These are phyloP conservation scores for Phalaenopsis hybrid DNA, from an alignment of 116 monocot genomes.

Conservation along the genomic window DNA sequence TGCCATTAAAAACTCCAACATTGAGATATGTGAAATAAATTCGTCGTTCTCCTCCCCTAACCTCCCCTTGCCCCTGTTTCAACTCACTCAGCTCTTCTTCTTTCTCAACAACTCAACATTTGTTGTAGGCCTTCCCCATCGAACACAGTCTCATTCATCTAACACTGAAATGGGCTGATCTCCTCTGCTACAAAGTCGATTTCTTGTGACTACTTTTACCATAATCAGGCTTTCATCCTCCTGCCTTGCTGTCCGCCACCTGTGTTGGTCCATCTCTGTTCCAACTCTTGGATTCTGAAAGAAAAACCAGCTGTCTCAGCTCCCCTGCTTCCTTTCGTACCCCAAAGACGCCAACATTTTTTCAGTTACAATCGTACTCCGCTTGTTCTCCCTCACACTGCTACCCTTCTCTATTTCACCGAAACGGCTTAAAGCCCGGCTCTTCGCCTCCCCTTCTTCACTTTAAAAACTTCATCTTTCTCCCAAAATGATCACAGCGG, in stretches of 20 bases:
- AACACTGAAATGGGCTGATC: conserved; percentile 1
- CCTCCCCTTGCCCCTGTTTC: not conserved
- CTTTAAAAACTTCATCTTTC: not conserved
- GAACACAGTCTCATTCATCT: not conserved
- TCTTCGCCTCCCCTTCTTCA: not conserved
- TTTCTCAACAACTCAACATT: not conserved
- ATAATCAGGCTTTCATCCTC: not conserved
- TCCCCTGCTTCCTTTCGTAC: not conserved
- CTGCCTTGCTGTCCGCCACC: not conserved
- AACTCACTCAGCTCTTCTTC: not conserved
- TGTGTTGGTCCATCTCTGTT: not conserved
- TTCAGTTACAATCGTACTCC: not conserved
- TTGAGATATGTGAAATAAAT: not conserved
- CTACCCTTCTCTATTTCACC: not conserved
- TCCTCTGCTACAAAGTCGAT: conserved; percentile 4
- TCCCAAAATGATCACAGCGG: conserved; percentile 14
- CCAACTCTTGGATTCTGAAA: not conserved
- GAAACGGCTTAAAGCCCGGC: conserved; percentile 2
- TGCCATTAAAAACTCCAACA: conserved; percentile 9
- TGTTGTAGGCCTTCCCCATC: not conserved
- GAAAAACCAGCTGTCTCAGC: conserved; percentile 2
- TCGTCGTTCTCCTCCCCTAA: not conserved
- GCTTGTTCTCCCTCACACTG: not conserved
- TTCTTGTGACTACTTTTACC: not conserved
- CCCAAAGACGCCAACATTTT: not conserved